Base-by-base conservation (phyloP, 2,329 filamentous ascomycete genomes). In the Microdochium bolleyi region DNA sequence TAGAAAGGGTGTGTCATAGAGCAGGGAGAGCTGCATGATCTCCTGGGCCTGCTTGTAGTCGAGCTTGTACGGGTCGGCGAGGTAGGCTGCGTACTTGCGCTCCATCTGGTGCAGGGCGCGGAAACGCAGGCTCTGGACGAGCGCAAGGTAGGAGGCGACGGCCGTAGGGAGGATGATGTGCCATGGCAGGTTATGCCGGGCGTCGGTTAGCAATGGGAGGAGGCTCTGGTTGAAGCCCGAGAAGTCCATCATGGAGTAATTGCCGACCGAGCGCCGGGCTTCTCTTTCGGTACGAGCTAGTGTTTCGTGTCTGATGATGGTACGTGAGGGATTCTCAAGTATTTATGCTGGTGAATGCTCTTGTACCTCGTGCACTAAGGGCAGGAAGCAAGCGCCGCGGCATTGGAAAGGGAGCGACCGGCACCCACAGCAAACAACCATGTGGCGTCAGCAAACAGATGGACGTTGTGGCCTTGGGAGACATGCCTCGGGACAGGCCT, bases 41-140 rank as follows among this genome's bases (percentile, higher is more conserved):
- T 59, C 58, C 2, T 52, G 56, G 21, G 58, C 58, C 51, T 58
- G 56, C 50, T 51, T 41, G 55, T 58, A 60, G 54, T 48, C 38
- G 19, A 60, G 54, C 51, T 19, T 24, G 52, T 60, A 60, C 52
- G 58, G 58, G 54, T 59, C 53, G 16, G 27, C 55, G 24, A 49
- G 11, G 52, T 56, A 56, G 11, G 51, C 52, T 13, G 55, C 55
- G 52, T 60, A 56, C 46, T 59, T 59, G 53, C 52, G 53, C 48
- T 58, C 55, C 2, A 59, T 19, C n/a, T 51, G 50, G 24, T 56
- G 56, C 24, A 59, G 24, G 3, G 58, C 56, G 24, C 58, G 58
- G 52, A 56, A 58, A 8, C 58, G 58, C 2, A 59, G 51, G 0
- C 53, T 2, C 4, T 53, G 58, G 9, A 58, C 58, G n/a, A 58